These are phyloP conservation scores for Phlyctochytrium arcticum DNA, from an alignment of 192 early-diverging fungal genomes.

Conservation along the genomic window DNA sequence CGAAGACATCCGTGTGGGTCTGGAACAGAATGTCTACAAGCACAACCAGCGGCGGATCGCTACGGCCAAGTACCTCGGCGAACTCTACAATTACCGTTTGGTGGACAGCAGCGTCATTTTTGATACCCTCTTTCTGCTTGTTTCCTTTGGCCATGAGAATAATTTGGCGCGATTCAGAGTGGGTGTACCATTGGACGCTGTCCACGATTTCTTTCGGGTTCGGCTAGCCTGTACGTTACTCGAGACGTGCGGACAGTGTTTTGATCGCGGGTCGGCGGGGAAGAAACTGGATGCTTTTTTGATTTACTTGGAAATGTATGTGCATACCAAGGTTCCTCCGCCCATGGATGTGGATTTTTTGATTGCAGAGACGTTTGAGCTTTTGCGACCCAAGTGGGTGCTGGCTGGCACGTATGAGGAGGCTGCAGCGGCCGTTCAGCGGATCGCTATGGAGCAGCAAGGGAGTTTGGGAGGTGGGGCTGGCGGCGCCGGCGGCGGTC, in stretches of 20 bases:
- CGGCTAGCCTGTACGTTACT: constrained; percentile 82
- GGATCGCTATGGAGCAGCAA: constrained; percentile 49
- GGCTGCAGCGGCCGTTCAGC: constrained; percentile 65
- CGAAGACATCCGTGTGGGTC: constrained; percentile 82
- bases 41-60: constrained; percentile 90
- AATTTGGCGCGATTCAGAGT: constrained; percentile 48
- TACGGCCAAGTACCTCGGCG: constrained; percentile 78
- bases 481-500: constrained; percentile 23
- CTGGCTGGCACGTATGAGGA: constrained; percentile 74
- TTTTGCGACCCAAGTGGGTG: constrained; percentile 53
- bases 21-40: constrained; percentile 89
- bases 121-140: constrained; percentile 78
- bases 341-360: constrained; percentile 90
- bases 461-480: constrained; percentile 38
- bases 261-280: constrained; percentile 61
- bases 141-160: constrained; percentile 78
- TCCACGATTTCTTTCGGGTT: constrained; percentile 89
- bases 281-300: constrained; percentile 72
- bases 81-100: constrained; percentile 88
- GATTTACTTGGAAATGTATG: constrained; percentile 81
- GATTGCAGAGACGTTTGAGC: constrained; percentile 74
- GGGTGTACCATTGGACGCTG: constrained; percentile 66
- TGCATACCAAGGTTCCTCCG: constrained; percentile 72
- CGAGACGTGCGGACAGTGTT: constrained; percentile 81
- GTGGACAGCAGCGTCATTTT: constrained; percentile 75